Evolutionary conservation across 768 basidiomycete genomes (phyloP), one percentile per base, ranked within the genome.

Genomic region (Xerocomellus chrysenteron): DNA sequence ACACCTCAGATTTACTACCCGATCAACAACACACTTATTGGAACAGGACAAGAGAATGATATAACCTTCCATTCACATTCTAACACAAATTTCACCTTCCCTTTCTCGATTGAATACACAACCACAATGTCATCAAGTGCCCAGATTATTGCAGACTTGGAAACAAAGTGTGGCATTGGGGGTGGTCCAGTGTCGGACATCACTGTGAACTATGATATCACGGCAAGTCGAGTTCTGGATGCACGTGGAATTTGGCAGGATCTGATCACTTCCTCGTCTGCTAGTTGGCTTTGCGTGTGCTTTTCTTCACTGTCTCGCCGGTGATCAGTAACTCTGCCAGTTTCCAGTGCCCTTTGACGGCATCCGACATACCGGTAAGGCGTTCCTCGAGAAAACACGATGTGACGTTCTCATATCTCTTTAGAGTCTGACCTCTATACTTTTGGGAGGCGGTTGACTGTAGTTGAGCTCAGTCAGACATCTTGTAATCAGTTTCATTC

Each of bases 51-150:
- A 32, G 62, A 81, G 41, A 73, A 74, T 19, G 71, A 73, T 53
- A 59, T 85, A 48, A 71, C 69, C 5, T 81, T 87, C 63, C 63
- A 77, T 11, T 76, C 88, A 13, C 74, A 83, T 61, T 65, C 78
- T 3, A 75, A 78, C 59, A 88, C 83, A 5, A 85, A 82, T 58
- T 82, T 91, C 74, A 85, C 83, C 0, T 89, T 94, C 75, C 91
- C 91, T 2, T 88, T 93, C 72, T 62, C 78, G 6, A 75, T 94
- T 42, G 73, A 75, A 43, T 94, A 92, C 74, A 80, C 79, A 37
- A 74, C 76, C 26, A 65, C 78, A 0, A 64, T 74, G 42, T 81
- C 90, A 56, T 85, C 89, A 10, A 75, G 74, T 39, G 67, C 72
- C 33, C 50, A 54, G 7, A 82, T 92, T 21, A 74, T 93, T n/a